These are phyloP conservation scores for Phytophthora quininea DNA, from an alignment of 352 stramenopile genomes.

Conservation along the genomic window DNA sequence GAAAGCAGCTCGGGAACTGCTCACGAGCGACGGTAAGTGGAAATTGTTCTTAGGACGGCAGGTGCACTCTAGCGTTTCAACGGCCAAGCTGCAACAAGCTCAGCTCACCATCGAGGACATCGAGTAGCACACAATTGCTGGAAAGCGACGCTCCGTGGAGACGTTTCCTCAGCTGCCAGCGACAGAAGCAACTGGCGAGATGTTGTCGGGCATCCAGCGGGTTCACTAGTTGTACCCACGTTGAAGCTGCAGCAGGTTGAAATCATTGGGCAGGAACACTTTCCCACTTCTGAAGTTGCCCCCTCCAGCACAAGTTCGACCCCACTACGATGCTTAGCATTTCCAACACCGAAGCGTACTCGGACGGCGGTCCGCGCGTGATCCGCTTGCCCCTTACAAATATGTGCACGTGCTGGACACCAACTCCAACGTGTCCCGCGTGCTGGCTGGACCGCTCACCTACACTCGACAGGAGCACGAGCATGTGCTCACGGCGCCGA, in stretches of 20 bases:
- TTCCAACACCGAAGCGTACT: conserved; percentile 19
- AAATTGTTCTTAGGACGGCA: conserved; percentile 26
- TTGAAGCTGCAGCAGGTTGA: conserved; percentile 16
- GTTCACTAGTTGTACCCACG: conserved; percentile 15
- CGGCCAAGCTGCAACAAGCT: conserved; percentile 7
- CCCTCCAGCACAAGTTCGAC: conserved; percentile 14
- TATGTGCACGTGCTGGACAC: conserved; percentile 87
- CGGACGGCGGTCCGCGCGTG: conserved; percentile 60
- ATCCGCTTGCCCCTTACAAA: conserved; percentile 84
- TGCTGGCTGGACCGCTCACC: conserved; percentile 75
- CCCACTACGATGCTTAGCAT: conserved; percentile 17
- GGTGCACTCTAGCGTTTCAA: background rate
- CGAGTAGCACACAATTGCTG: conserved; percentile 9
- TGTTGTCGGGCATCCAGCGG: background rate
- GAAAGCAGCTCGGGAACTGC: conserved; percentile 26
- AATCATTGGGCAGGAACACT: conserved; percentile 4
- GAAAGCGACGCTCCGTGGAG: background rate
- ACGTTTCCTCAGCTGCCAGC: conserved; percentile 6
- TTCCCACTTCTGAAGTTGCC: conserved; percentile 19
- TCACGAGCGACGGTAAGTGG: conserved; percentile 42
- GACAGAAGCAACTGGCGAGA: background rate
- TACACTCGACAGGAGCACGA: conserved; percentile 87
- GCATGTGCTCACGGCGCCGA: conserved; percentile 59
- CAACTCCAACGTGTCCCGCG: conserved; percentile 84
- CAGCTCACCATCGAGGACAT: conserved; percentile 44